Base-by-base conservation (phyloP, 176 grass and related monocot species). In the Hsuehochloa calcarea region DNA sequence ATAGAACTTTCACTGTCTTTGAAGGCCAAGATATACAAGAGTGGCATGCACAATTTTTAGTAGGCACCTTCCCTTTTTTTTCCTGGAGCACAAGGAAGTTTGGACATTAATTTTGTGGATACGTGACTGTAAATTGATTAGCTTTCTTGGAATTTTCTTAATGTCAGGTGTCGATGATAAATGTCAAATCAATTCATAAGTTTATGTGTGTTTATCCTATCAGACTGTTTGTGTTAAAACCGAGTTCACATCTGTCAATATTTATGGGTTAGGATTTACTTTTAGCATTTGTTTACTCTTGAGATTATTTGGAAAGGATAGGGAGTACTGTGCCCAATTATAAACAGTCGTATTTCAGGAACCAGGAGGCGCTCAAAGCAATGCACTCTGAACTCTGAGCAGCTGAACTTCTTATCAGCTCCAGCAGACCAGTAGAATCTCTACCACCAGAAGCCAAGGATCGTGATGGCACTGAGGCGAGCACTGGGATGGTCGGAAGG, bases 401-500 rank as follows among this genome's bases (percentile, higher is more conserved):
- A 63, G 26, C 37, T 58, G 61, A 76, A 68, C 38, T 27, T 39
- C 9, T 77, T 47, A 45, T 39, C 31, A 56, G 63, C 54, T 77
- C 65, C 38, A 74, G 69, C 51, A 51, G 54, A 59, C 19, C 31
- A 61, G 68, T 7, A 41, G 38, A 79, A 66, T 75, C 35, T 64
- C 39, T 31, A 44, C 20, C 27, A 3, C 41, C 35, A 75, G 20
- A 69, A 82, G 38, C 61, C 14, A 86, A 72, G 47, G 20, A 82
- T 17, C 13, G 1, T 1, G 38, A 98, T 95, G 93, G 77, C 95
- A 59, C 65, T 98, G 8, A 68, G 93, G 1, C 81, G 27, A 54
- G 37, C 69, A 25, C 65, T 98, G 27, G 88, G 93, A 80, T 98
- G 87, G 93, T 98, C 96, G 25, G 85, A 98, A 25, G 93, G 96